Conservation (phyloP, 768 basidiomycete species). For the Leccinum longicurvipes region DNA sequence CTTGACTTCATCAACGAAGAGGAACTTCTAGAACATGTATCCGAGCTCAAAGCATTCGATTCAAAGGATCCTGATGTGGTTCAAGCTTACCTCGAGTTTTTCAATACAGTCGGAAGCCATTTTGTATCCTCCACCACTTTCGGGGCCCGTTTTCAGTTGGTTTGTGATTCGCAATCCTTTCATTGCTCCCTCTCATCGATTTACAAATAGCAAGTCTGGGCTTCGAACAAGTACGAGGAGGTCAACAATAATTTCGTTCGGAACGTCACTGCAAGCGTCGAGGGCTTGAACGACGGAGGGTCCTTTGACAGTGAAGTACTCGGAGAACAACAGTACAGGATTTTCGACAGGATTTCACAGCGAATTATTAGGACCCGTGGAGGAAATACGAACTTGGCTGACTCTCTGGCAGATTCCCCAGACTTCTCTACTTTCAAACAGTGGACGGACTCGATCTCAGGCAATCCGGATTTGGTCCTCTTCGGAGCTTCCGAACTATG, state of each 20-base stretch:
- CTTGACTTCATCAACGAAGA: conserved; percentile 5
- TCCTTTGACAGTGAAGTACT: conserved; percentile 1
- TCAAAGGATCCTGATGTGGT: neutral
- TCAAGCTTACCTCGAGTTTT: conserved; percentile 3
- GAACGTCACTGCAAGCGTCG: conserved; percentile 7
- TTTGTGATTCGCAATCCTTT: neutral
- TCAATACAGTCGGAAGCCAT: conserved; percentile 7
- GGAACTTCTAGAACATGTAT: conserved; percentile 2
- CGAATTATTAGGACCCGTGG: conserved; percentile 5
- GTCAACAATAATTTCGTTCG: conserved; percentile 2
- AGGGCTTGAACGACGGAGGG: conserved; percentile 7
- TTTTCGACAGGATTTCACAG: conserved; percentile 4
- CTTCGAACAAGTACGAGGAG: conserved; percentile 6
- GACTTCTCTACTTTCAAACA: neutral
- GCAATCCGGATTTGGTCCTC: neutral
- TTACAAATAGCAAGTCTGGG: conserved; percentile 4
- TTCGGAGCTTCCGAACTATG: conserved; percentile 1
- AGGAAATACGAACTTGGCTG: neutral
- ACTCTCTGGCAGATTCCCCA: neutral
- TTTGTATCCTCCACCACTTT: neutral
- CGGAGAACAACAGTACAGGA: neutral
- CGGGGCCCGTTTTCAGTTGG: conserved; percentile 6
- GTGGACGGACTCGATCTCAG: neutral
- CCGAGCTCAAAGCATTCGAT: conserved; percentile 1
- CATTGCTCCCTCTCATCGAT: neutral